Percentiles rank a stretch among this genome's conserved stretches.
These are phyloP conservation scores for Forsythia suspensa DNA, from an alignment of 257 asterid species.

Conservation along the genomic window DNA sequence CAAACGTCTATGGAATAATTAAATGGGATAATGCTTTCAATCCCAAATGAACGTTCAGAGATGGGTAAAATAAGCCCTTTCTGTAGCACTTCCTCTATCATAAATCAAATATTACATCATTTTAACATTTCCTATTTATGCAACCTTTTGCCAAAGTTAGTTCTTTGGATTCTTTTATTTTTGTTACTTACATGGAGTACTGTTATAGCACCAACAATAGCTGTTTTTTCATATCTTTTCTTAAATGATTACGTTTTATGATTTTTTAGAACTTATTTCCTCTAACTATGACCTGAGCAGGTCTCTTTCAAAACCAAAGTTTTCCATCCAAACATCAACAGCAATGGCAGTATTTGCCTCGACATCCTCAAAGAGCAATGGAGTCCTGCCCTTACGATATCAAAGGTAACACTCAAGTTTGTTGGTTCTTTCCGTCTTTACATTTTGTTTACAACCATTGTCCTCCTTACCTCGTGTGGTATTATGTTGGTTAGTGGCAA, in stretches of 20 bases:
- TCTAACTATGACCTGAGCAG: conserved; percentile 24
- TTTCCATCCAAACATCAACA: conserved; percentile 52
- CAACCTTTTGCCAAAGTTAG: not conserved
- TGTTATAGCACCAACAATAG: not conserved
- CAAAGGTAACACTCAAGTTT: conserved; percentile 32
- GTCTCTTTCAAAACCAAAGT: conserved; percentile 52
- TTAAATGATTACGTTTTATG: not conserved
- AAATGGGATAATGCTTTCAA: not conserved
- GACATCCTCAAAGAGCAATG: conserved; percentile 56
- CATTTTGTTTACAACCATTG: not conserved
- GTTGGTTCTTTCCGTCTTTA: not conserved
- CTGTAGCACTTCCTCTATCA: not conserved
- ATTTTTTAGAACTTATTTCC: not conserved
- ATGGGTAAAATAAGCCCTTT: not conserved
- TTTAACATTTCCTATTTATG: not conserved
- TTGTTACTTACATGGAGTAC: not conserved
- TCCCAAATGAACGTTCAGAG: not conserved
- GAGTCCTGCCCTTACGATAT: conserved; percentile 57
- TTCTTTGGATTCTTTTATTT: not conserved
- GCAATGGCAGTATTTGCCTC: conserved; percentile 52
- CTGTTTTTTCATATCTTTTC: not conserved
- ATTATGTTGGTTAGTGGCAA: too few relatives aligned
- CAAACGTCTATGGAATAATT: not conserved
- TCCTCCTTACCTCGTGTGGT: not conserved
- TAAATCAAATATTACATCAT: not conserved